Base-by-base conservation (phyloP, 2,329 filamentous ascomycete genomes). In the Ilyonectria robusta region DNA sequence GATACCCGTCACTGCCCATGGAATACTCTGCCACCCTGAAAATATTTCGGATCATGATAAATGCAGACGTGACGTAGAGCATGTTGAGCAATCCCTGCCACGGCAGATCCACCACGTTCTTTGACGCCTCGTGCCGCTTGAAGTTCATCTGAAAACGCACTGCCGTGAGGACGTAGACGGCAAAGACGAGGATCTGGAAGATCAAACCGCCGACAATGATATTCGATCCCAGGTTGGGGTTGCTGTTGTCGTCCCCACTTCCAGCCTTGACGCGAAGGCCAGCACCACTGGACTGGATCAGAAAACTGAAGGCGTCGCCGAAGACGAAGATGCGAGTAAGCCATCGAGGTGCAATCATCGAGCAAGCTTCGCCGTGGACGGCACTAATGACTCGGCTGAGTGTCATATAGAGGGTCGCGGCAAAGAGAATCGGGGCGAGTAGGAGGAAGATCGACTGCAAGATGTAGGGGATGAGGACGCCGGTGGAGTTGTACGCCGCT, bases 111-210 rank as follows among this genome's bases (percentile, higher is more conserved):
- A 31, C 58, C 4, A 33, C 37, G 26, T 33, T 40, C 53, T 50
- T 47, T 40, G 11, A 55, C 21, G 7, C 56, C 54, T 15, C 57
- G 4, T 31, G 26, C 31, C 19, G 50, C 2, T 3, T 2, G 23
- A 75, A 72, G 1, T 69, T 66, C 7, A 62, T 63, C 63, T 88
- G 82, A 74, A 87, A 88, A 0, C 84, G 65, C 1, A 81, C 65
- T 0, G 85, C 81, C 0, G 82, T 80, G 2, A 82, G 50, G n/a
- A 87, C 76, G 70, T 89, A 91, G 26, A 88, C 77, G 9, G 79
- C 80, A 64, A 90, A 89, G 46, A 87, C 82, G 23, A 86, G 37
- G 15, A 90, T 81, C 70, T 91, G 88, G n/a, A 90, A 74, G 19
- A 86, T 76, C 5, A 91, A 77, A 4, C 88, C 88, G 5, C 72